phyloP scores from a whole-genome alignment of 805 yeast species.

The Pachysolen tannophilus region DNA sequence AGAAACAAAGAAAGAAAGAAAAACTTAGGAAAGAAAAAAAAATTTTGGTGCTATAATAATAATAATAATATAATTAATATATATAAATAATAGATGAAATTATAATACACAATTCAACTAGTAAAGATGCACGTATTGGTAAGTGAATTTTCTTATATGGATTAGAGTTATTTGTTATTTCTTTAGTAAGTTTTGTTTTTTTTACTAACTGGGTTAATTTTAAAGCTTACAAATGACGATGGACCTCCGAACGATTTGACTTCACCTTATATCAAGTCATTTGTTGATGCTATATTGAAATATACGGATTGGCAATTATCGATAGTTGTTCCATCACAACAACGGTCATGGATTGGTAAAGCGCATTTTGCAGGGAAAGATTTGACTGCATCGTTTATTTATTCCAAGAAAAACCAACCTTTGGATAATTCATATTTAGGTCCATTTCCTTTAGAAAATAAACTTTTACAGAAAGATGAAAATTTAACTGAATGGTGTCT shows the following conservation, averaged over 20 bases:
- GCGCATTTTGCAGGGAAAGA: constrained; percentile 85
- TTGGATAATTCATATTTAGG: constrained; percentile 55
- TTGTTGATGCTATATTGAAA: constrained; percentile 59
- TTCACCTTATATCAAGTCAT: constrained; percentile 80
- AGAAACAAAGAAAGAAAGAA: no score
- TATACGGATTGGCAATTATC: constrained; percentile 79
- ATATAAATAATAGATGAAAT: no score
- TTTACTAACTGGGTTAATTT: not conserved
- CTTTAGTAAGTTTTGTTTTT: not conserved
- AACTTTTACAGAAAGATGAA: constrained; percentile 26
- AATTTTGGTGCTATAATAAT: no score
- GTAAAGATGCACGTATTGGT: constrained; percentile 12
- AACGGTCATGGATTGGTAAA: constrained; percentile 94
- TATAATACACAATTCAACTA: no score
- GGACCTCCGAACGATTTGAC: constrained; percentile 79
- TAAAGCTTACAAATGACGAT: constrained; percentile 77
- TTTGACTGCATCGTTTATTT: constrained; percentile 54
- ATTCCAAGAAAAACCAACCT: constrained; percentile 37
- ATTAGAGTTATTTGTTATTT: constrained; percentile 2
- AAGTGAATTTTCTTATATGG: not conserved
- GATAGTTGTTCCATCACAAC: constrained; percentile 79
- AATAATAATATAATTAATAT: no score
- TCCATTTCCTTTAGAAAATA: constrained; percentile 51
- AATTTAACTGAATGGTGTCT: constrained; percentile 73
- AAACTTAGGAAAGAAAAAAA: no score